Evolutionary conservation across 306 rosid genomes (phyloP).

Genomic region (Fragaria ananassa): DNA sequence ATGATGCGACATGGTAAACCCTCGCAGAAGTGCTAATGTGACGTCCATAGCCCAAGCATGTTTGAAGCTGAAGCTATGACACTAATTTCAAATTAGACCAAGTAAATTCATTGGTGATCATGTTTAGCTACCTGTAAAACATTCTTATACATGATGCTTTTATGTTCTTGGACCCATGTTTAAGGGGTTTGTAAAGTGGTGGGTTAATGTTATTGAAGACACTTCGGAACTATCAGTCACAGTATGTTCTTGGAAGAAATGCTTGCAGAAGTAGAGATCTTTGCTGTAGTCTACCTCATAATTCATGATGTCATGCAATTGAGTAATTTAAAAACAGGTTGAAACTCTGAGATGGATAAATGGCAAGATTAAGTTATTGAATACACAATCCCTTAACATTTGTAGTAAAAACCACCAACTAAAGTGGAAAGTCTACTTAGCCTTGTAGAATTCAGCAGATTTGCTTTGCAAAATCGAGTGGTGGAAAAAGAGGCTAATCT

Average conservation of each 20-base stretch:
- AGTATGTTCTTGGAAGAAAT: background rate
- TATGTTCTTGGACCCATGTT: slow-evolving; percentile 10
- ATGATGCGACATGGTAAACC: slow-evolving; percentile 4
- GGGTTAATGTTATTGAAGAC: slow-evolving; percentile 20
- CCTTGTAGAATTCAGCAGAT: background rate
- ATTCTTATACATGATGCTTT: background rate
- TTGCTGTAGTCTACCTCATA: background rate
- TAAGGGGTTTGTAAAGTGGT: slow-evolving; percentile 16
- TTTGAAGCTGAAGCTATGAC: slow-evolving; percentile 13
- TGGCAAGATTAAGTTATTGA: background rate
- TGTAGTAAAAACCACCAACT: background rate
- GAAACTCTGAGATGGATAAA: background rate
- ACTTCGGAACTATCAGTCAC: background rate
- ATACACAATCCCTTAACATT: background rate
- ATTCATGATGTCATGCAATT: background rate
- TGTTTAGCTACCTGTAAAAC: slow-evolving; percentile 16
- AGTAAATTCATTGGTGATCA: slow-evolving; percentile 4
- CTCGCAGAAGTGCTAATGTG: slow-evolving; percentile 17
- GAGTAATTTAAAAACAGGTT: background rate
- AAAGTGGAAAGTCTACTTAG: background rate
- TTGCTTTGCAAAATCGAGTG: background rate
- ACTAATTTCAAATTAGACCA: background rate
- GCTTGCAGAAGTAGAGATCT: background rate
- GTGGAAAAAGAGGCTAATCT: background rate
- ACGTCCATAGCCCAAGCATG: slow-evolving; percentile 9